Percentiles rank a stretch among this genome's conserved stretches.
phyloP scores from a whole-genome alignment of 371 early-diverging fungal species.

The Saksenaea vasiformis region DNA sequence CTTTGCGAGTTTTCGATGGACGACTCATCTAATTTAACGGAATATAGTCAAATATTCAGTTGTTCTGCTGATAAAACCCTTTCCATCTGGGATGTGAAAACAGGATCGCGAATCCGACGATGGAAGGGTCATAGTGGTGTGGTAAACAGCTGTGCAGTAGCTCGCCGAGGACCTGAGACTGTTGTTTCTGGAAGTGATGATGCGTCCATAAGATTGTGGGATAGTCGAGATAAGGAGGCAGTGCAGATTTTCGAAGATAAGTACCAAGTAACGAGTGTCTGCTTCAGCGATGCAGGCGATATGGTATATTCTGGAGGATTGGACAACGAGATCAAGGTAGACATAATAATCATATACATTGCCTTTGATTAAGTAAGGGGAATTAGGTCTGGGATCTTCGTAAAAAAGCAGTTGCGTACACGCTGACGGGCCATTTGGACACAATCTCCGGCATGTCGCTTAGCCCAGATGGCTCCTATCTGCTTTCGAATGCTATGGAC shows the following conservation, averaged over 20 bases:
- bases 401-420: slow-evolving; percentile 64
- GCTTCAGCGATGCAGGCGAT: slow-evolving; percentile 80
- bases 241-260: slow-evolving; percentile 69
- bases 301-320: slow-evolving; percentile 85
- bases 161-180: slow-evolving; percentile 66
- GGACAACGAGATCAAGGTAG: slow-evolving; percentile 84
- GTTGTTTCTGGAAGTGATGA: slow-evolving; percentile 83
- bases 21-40: not conserved
- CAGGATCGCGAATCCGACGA: slow-evolving; percentile 73
- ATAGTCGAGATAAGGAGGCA: slow-evolving; percentile 74
- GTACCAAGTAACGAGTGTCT: slow-evolving; percentile 81
- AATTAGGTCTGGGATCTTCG: slow-evolving; percentile 85
- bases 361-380: not conserved
- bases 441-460: slow-evolving; percentile 87
- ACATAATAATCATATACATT: not conserved
- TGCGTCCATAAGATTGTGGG: slow-evolving; percentile 74
- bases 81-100: slow-evolving; percentile 78
- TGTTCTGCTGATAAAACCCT: slow-evolving; percentile 75
- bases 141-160: slow-evolving; percentile 74
- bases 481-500: slow-evolving; percentile 91
- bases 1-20: not conserved
- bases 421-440: slow-evolving; percentile 84
- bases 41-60: slow-evolving; percentile 62
- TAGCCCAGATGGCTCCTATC: slow-evolving; percentile 79
- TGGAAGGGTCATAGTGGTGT: slow-evolving; percentile 76